These are phyloP conservation scores for Calendula officinalis DNA, from an alignment of 129 eudicot species.

Conservation along the genomic window DNA sequence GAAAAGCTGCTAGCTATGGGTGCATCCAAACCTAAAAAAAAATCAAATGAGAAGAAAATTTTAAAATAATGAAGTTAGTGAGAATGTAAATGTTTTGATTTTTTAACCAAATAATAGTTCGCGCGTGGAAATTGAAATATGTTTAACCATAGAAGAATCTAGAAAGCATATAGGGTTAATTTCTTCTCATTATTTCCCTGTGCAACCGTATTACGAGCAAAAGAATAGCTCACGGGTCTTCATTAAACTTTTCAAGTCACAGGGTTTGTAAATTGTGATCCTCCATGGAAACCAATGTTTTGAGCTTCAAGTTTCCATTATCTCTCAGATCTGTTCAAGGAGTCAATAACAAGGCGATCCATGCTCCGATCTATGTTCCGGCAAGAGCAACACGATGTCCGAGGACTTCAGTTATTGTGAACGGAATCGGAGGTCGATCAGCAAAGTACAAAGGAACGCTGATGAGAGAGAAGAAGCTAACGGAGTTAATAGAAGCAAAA, in stretches of 20 bases:
- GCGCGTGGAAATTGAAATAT: too few relatives aligned
- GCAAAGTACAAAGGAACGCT: constrained; percentile 49
- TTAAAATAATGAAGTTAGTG: too few relatives aligned
- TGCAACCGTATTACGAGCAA: constrained; percentile 5
- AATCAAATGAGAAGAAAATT: too few relatives aligned
- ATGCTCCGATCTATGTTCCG: constrained; percentile 26
- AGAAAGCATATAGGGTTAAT: neutral
- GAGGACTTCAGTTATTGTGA: neutral
- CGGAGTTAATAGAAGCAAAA: constrained; percentile 44
- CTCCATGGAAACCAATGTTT: constrained; percentile 7
- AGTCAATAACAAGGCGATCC: neutral
- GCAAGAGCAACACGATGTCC: constrained; percentile 7
- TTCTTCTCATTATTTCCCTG: neutral
- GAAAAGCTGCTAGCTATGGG: too few relatives aligned
- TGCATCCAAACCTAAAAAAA: too few relatives aligned
- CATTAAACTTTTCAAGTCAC: too few relatives aligned
- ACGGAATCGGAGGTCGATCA: constrained; percentile 25
- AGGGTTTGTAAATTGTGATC: too few relatives aligned
- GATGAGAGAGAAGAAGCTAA: constrained; percentile 50
- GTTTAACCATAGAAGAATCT: constrained; percentile 18
- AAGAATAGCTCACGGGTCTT: constrained; percentile 2
- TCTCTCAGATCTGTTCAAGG: constrained; percentile 16
- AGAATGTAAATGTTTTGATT: too few relatives aligned
- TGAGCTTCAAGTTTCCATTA: constrained; percentile 10
- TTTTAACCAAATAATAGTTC: too few relatives aligned